Evolutionary conservation across 176 grass and related monocot species (phyloP).

Genomic region (Alloteropsis semialata): DNA sequence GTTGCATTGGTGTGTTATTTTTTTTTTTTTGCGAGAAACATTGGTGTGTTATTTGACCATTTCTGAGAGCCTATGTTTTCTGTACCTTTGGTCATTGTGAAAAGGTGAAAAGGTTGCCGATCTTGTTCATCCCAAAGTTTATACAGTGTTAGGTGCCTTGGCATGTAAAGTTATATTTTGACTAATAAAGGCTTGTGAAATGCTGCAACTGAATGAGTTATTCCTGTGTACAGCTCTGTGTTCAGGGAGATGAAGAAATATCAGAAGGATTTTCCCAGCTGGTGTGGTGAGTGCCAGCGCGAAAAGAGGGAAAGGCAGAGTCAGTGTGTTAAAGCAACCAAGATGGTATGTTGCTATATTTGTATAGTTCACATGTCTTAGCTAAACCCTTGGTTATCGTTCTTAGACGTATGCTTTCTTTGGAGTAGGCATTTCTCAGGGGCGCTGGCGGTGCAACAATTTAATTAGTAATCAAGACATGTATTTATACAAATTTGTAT

Average conservation of each 20-base stretch:
- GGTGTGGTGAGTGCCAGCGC: constrained; percentile 85
- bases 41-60: not conserved
- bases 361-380: not conserved
- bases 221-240: constrained; percentile 62
- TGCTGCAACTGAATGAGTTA: constrained; percentile 28
- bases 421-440: constrained; percentile 79
- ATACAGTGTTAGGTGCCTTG: not conserved
- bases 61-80: no score
- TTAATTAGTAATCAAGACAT: constrained; percentile 39
- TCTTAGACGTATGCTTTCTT: constrained; percentile 33
- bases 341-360: constrained; percentile 49
- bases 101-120: not conserved
- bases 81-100: not conserved
- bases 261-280: constrained; percentile 86
- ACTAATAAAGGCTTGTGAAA: constrained; percentile 14
- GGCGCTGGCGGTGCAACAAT: constrained; percentile 56
- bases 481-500: constrained; percentile 29
- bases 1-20: not conserved
- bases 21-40: no score
- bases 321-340: constrained; percentile 79
- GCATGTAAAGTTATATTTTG: not conserved
- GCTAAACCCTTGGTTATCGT: not conserved
- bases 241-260: constrained; percentile 96
- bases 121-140: not conserved
- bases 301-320: constrained; percentile 81